phyloP scores from a whole-genome alignment of 2,329 filamentous ascomycete genomes.

The Fusarium sp. region DNA sequence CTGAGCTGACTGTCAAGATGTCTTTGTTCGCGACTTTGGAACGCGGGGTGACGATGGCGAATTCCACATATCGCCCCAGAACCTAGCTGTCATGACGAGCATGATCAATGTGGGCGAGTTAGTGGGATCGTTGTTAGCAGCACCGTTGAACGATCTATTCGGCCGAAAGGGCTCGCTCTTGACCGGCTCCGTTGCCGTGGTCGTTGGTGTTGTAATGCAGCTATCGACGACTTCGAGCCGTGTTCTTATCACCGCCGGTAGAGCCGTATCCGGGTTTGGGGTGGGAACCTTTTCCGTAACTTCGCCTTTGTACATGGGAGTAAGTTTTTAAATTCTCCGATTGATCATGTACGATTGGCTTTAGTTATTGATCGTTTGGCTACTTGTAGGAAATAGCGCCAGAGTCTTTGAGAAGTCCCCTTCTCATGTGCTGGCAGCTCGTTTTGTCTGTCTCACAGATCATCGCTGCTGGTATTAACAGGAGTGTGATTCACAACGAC shows the following conservation, averaged over 20 bases:
- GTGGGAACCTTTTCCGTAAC: constrained; percentile 54
- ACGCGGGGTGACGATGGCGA: constrained; percentile 40
- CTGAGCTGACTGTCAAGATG: constrained; percentile 33
- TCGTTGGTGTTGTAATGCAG: constrained; percentile 42
- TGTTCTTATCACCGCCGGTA: constrained; percentile 38
- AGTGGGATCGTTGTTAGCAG: constrained; percentile 49
- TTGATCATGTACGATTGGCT: not conserved
- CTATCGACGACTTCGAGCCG: constrained; percentile 39
- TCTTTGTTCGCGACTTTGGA: constrained; percentile 50
- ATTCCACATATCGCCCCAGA: constrained; percentile 43
- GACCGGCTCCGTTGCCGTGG: constrained; percentile 42
- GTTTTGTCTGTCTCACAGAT: constrained; percentile 51
- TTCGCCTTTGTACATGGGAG: constrained; percentile 51
- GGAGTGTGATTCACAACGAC: constrained; percentile 42
- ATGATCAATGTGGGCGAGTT: constrained; percentile 55
- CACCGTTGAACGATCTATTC: constrained; percentile 50
- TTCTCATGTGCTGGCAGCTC: constrained; percentile 55
- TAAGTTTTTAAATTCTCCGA: constrained; percentile 18
- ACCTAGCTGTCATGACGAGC: constrained; percentile 48
- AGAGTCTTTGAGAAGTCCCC: constrained; percentile 46
- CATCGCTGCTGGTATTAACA: constrained; percentile 49
- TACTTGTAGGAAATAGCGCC: constrained; percentile 45
- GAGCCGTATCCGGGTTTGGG: constrained; percentile 36
- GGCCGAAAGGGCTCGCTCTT: constrained; percentile 49
- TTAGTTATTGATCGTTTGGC: not conserved